Evolutionary conservation across 768 basidiomycete species (phyloP), one percentile per base, ranked within the genome.

Genomic region (Lentinula detonsa): DNA sequence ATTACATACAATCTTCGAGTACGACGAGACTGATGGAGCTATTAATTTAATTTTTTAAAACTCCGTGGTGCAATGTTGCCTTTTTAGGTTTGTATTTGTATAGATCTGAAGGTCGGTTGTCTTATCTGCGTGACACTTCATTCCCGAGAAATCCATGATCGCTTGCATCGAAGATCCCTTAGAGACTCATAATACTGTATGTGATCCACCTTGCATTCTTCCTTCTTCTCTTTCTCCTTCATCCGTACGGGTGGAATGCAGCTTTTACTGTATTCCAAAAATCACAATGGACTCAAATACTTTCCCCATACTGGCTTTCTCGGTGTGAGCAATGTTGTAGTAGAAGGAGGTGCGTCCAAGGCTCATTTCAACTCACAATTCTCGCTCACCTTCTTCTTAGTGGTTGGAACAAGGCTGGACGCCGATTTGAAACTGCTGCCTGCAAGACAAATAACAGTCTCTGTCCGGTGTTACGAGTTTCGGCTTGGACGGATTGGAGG

Each of bases 391-490:
- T 13, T 18, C 28, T 52, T 5, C 23, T 11, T 40, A 56, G 85
- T 87, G 69, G 87, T 93, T 39, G 79, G 85, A 63, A 90, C 88
- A 46, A 81, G 78, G 63, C 74, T 87, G 57, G 91, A 92, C 65
- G 80, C 81, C 18, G 91, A 93, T 73, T 75, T 76, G 31, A 90
- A 86, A 70, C 81, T 78, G 16, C 77, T 95, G 59, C 83, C 76
- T 9, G 85, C 87, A 65, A 86, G 81, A 65, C 83, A 85, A 43
- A 74, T 93, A 66, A 79, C 82, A 55, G 78, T 96, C 66, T 82
- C 85, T n/a, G 82, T 94, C 48, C 83, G 91, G 48, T 94, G 91
- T 73, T 93, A 93, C 70, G 91, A 94, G 76, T 79, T 87, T 45
- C 84, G 90, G 35, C 72, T 86, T 55, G 83, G 83, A 62, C 85